Percentiles rank a stretch among this genome's conserved stretches.
phyloP scores from a whole-genome alignment of 2,329 filamentous ascomycete species.

The Onygenales sp. region DNA sequence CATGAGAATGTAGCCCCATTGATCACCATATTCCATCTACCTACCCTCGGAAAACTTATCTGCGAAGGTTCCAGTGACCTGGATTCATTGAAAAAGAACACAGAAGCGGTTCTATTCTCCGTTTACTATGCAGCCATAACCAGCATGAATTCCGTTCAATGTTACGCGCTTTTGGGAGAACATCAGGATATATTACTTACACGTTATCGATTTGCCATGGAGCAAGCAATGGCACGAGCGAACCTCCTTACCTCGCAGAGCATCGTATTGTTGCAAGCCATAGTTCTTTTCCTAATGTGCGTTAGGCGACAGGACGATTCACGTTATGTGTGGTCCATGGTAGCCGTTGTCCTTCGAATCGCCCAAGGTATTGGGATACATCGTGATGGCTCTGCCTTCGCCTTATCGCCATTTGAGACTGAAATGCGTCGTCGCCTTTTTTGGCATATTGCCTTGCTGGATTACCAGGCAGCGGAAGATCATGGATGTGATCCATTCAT shows the following conservation, averaged over 20 bases:
- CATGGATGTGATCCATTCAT: constrained; percentile 40
- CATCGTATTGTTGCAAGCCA: constrained; percentile 52
- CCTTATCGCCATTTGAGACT: constrained; percentile 39
- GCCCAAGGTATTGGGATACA: constrained; percentile 40
- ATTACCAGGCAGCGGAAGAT: constrained; percentile 41
- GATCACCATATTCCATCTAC: constrained; percentile 50
- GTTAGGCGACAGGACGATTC: constrained; percentile 31
- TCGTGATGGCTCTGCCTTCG: constrained; percentile 41
- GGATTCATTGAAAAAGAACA: constrained; percentile 42
- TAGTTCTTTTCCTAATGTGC: constrained; percentile 51
- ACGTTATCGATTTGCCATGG: constrained; percentile 53
- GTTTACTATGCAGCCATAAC: constrained; percentile 51
- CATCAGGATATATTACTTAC: constrained; percentile 40
- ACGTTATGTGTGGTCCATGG: constrained; percentile 36
- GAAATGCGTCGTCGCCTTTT: constrained; percentile 45
- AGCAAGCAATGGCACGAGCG: constrained; percentile 55
- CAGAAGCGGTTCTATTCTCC: constrained; percentile 51
- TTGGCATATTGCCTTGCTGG: constrained; percentile 42
- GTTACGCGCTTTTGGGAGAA: constrained; percentile 39
- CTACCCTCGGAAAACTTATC: constrained; percentile 43
- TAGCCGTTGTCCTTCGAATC: constrained; percentile 32
- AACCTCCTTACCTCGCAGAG: constrained; percentile 55
- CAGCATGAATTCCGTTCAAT: constrained; percentile 33
- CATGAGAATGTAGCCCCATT: constrained; percentile 54
- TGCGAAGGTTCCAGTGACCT: constrained; percentile 41